A percentile compares a stretch with the other conserved stretches of the same genome.
Conservation (phyloP, 2,329 filamentous ascomycete species). For the Peltaster fructicola region DNA sequence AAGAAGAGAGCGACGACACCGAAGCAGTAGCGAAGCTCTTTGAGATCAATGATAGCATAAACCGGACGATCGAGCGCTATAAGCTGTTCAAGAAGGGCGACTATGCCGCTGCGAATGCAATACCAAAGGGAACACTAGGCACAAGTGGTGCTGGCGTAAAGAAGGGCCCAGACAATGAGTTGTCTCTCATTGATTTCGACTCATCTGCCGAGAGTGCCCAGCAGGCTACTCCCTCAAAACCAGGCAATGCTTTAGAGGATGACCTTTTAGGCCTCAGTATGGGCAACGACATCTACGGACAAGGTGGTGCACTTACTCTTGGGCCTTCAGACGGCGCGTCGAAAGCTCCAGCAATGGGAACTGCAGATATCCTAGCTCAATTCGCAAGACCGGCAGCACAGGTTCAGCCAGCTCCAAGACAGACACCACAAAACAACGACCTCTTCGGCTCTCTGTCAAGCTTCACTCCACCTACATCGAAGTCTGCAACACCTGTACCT, state of each 20-base stretch:
- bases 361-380: conserved; percentile 18
- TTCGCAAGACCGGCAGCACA: conserved; percentile 13
- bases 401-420: conserved; percentile 11
- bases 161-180: conserved; percentile 54
- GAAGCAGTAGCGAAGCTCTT: conserved; percentile 90
- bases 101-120: conserved; percentile 61
- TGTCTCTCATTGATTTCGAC: conserved; percentile 88
- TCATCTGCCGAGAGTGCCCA: conserved; percentile 22
- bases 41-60: conserved; percentile 98
- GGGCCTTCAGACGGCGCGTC: conserved; percentile 29
- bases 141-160: conserved; percentile 45
- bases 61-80: conserved; percentile 87
- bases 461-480: conserved; percentile 29
- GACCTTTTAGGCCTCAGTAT: conserved; percentile 82
- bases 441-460: conserved; percentile 38
- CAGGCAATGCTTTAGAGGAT: conserved; percentile 59
- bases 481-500: conserved; percentile 31
- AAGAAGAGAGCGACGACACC: conserved; percentile 92
- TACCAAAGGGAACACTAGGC: conserved; percentile 64
- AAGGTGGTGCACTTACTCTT: conserved; percentile 67
- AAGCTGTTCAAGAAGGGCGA: conserved; percentile 94
- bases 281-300: conserved; percentile 50
- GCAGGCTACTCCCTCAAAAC: conserved; percentile 24
- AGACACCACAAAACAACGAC: conserved; percentile 36
- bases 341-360: conserved; percentile 16